Conservation (phyloP, 208 protist species). For the Crithidia thermophila region DNA sequence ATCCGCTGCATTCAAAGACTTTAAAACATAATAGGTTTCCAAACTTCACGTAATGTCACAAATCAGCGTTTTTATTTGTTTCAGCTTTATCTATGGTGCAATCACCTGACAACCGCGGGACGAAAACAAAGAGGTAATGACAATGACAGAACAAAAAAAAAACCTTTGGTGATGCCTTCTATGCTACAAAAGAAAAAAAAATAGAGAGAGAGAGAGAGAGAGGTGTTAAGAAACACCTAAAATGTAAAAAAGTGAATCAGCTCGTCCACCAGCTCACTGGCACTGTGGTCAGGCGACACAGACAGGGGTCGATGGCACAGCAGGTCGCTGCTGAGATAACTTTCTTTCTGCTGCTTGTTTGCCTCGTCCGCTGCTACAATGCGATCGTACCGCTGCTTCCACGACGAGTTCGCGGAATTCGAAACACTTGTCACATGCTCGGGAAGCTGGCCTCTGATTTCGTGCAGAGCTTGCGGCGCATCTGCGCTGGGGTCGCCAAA, state of each 20-base stretch:
- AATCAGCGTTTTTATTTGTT: no score
- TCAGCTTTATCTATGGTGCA: background rate
- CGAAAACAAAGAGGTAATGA: background rate
- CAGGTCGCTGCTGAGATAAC: no score
- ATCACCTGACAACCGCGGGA: background rate
- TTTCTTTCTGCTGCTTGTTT: background rate
- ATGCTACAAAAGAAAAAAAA: constrained; percentile 11
- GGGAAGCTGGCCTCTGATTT: no score
- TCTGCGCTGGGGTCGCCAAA: background rate
- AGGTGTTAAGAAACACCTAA: background rate
- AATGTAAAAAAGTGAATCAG: constrained; percentile 33
- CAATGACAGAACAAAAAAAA: background rate
- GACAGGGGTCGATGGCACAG: background rate
- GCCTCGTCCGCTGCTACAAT: constrained; percentile 8
- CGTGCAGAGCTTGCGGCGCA: no score
- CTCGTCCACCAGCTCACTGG: constrained; percentile 27
- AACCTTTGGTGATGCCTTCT: constrained; percentile 10
- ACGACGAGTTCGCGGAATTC: background rate
- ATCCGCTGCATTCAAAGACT: no score
- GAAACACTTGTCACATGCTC: background rate
- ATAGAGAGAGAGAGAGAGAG: constrained; percentile 4
- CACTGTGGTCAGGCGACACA: constrained; percentile 7
- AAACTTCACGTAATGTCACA: no score
- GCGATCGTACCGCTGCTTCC: constrained; percentile 17
- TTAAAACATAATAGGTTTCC: no score